Evolutionary conservation across 805 yeast species (phyloP).

Genomic region (Metschnikowia orientalis): DNA sequence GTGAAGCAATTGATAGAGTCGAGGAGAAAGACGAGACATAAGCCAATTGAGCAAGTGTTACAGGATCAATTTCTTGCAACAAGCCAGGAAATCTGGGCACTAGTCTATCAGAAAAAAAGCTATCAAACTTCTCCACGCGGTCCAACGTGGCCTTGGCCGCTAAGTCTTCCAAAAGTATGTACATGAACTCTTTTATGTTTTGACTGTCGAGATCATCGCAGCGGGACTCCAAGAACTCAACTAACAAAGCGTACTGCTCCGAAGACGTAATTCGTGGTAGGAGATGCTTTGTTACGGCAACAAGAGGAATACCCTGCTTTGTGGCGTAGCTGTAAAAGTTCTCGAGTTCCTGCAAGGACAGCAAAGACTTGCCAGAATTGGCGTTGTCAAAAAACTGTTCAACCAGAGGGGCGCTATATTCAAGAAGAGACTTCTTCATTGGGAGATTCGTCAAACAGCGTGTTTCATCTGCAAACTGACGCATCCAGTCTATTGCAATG

Average conservation of each 20-base stretch:
- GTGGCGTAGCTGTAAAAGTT: no score
- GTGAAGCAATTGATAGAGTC: conserved; percentile 11
- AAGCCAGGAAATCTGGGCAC: conserved; percentile 13
- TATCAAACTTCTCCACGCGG: conserved; percentile 11
- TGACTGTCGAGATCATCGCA: conserved; percentile 12
- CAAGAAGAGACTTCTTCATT: conserved; percentile 10
- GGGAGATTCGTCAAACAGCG: conserved; percentile 16
- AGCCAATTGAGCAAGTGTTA: conserved; percentile 24
- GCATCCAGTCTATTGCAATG: conserved; percentile 28
- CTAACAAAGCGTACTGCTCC: conserved; percentile 12
- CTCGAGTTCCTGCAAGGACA: no score
- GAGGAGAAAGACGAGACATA: conserved; percentile 18
- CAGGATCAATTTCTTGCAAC: conserved; percentile 16
- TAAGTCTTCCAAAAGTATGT: conserved; percentile 14
- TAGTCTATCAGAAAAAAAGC: conserved; percentile 8
- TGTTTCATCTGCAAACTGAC: conserved; percentile 23
- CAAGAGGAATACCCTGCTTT: conserved; percentile 6
- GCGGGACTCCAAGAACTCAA: conserved; percentile 12
- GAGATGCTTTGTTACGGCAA: conserved; percentile 14
- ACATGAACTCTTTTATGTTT: conserved; percentile 13
- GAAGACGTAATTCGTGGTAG: conserved; percentile 12
- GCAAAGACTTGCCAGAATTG: no score
- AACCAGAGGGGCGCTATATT: no score
- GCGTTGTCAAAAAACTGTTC: no score
- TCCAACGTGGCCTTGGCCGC: conserved; percentile 12